Evolutionary conservation across 495 filamentous ascomycete genomes (phyloP).

Genomic region (Talaromyces thailandensis): DNA sequence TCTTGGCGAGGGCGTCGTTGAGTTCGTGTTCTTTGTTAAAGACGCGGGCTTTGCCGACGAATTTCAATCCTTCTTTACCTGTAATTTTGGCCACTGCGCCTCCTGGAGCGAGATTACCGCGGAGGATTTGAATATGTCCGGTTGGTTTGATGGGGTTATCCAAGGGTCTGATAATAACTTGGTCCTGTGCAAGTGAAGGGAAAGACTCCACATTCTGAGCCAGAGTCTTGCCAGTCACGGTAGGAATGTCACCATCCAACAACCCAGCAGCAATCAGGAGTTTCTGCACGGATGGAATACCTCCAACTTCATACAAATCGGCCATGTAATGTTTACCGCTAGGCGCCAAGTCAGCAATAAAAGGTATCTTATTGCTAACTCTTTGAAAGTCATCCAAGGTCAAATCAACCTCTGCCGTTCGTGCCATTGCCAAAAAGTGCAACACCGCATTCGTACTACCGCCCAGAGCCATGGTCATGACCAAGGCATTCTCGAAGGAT

Average conservation of each 20-base stretch:
- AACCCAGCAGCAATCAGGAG: conserved; percentile 74
- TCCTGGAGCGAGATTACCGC: conserved; percentile 83
- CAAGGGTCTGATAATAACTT: conserved; percentile 78
- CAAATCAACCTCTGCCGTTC: conserved; percentile 74
- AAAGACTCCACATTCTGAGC: conserved; percentile 78
- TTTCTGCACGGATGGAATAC: conserved; percentile 86
- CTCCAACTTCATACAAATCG: conserved; percentile 89
- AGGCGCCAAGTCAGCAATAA: conserved; percentile 87
- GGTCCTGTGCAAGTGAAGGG: conserved; percentile 70
- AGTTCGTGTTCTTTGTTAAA: conserved; percentile 85
- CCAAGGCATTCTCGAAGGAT: conserved; percentile 88
- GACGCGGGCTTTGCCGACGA: conserved; percentile 76
- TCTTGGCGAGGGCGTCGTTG: conserved; percentile 62
- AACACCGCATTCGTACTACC: conserved; percentile 89
- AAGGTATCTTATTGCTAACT: conserved; percentile 82
- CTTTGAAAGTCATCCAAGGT: conserved; percentile 83
- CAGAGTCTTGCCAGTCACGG: conserved; percentile 87
- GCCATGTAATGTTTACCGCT: conserved; percentile 87
- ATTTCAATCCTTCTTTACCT: conserved; percentile 81
- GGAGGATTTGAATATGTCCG: conserved; percentile 84
- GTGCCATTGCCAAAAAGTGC: conserved; percentile 92
- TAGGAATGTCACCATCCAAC: conserved; percentile 75
- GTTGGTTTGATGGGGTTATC: conserved; percentile 77
- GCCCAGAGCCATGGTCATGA: conserved; percentile 87
- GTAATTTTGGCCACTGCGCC: conserved; percentile 98